Base-by-base conservation (phyloP, 805 yeast species). In the Middelhovenomyces tepae region DNA sequence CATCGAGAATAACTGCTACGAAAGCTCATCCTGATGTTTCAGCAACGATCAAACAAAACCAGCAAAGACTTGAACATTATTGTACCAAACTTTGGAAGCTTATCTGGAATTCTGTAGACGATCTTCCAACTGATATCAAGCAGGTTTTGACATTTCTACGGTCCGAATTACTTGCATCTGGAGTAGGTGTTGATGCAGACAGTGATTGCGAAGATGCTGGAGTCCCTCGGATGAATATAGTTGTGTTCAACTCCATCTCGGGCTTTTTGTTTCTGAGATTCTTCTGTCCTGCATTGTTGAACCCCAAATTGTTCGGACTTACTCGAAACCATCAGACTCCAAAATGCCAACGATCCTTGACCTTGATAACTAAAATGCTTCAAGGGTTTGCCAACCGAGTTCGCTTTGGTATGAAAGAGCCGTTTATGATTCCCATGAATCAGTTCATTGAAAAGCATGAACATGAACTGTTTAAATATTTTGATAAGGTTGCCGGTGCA, bases 251-350 rank as follows among this genome's bases (percentile, higher is more conserved):
- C 48, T 81, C 94, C 31, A 59, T 87, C 20, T 71, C 91, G 14
- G 86, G 95, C 1, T 82, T 91, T 47, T 60, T 89, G 8, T 91
- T 89, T 52, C 59, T 89, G 39, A 63, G 95, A 39, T 83, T 78
- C 54, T 71, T 86, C 43, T 86, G 95, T 47, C 97, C 98, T 0
- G 94, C 95, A 0, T 71, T 89, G 18, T 59, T 91, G 50, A 87
- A 85, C 48, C 98, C 98, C 0, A 85, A 84, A 47, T 56, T 87
- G 31, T 86, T 85, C 53, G 75, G 77, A 39, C 61, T 91, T 31
- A 72, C 84, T 0, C 67, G 71, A 32, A 65, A 71, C 22, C 89
- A 82, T 45, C 84, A 85, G 38, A 67, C 75, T 6, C 84, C 86
- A 2, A 65, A 65, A 7, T 65, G 76, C 2, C 87, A 85, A 43